Evolutionary conservation across 345 rosid genomes (phyloP).

Genomic region (Excoecaria cochinchinensis): DNA sequence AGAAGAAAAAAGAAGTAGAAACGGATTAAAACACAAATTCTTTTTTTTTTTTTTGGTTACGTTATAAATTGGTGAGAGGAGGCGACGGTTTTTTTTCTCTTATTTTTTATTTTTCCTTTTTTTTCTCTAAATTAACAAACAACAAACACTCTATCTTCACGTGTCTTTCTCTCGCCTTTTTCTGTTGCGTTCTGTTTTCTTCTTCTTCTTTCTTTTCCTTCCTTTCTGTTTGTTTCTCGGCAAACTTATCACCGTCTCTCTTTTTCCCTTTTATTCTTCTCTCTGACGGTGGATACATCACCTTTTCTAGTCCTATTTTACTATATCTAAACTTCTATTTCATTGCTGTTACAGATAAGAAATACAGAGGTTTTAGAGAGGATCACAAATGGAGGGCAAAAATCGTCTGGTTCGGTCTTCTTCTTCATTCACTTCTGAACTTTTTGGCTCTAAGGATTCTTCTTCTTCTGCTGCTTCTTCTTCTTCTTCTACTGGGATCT

Average conservation of each 20-base stretch:
- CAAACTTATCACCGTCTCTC: background rate
- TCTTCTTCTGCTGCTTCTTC: conserved; percentile 39
- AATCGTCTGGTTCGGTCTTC: conserved; percentile 43
- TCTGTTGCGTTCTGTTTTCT: background rate
- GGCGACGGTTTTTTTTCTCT: conserved; percentile 6
- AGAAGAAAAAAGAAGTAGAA: background rate
- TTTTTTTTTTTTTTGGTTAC: background rate
- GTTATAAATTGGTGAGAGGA: conserved; percentile 12
- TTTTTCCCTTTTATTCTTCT: background rate
- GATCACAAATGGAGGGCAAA: conserved; percentile 51
- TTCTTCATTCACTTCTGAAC: conserved; percentile 54
- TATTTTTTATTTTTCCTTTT: background rate
- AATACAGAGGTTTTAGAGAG: conserved; percentile 14
- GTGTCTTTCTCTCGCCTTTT: conserved; percentile 20
- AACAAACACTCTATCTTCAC: conserved; percentile 33
- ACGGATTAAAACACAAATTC: background rate
- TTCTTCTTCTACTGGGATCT: conserved; percentile 41
- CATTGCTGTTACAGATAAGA: background rate
- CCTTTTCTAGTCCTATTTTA: no score
- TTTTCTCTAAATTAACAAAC: background rate
- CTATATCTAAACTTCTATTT: no score
- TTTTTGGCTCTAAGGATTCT: conserved; percentile 65
- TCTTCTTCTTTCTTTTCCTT: background rate
- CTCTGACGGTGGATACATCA: conserved; percentile 22
- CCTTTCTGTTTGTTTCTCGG: background rate